Percentiles rank a stretch among this genome's conserved stretches.
These are phyloP conservation scores for Apiotrichum montevideense DNA, from an alignment of 1,284 basidiomycete species.

Conservation along the genomic window DNA sequence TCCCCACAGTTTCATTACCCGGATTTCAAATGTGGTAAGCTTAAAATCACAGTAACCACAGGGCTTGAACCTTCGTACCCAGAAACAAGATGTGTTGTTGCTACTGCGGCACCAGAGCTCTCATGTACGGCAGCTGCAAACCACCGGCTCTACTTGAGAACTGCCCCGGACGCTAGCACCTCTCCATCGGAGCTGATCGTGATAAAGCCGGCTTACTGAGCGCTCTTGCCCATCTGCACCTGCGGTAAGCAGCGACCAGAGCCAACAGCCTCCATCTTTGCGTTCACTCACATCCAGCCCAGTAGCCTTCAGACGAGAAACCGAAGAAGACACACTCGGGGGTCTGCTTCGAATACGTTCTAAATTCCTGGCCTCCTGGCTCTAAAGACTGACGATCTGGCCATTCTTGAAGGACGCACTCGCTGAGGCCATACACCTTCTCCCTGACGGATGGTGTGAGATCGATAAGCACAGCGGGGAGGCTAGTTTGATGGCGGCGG, in stretches of 20 bases:
- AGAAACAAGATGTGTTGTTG: too few species aligned
- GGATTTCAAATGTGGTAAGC: too few species aligned
- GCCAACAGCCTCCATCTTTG: too few species aligned
- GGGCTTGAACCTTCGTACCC: too few species aligned
- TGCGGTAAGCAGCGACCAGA: conserved; percentile 9
- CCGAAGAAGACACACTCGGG: conserved; percentile 52
- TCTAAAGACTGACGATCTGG: conserved; percentile 60
- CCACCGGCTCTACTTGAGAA: not conserved
- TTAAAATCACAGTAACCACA: too few species aligned
- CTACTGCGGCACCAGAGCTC: too few species aligned
- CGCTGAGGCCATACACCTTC: conserved; percentile 63
- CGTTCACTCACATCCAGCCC: conserved; percentile 48
- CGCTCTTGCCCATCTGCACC: conserved; percentile 47
- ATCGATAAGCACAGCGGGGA: conserved; percentile 53
- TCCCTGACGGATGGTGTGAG: conserved; percentile 64
- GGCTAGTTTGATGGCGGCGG: conserved; percentile 45
- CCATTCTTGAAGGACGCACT: conserved; percentile 72
- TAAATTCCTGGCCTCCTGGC: conserved; percentile 52
- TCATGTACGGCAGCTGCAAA: too few species aligned
- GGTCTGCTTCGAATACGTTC: conserved; percentile 55
- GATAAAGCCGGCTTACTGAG: conserved; percentile 24
- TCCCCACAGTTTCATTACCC: too few species aligned
- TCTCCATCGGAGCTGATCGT: conserved; percentile 18
- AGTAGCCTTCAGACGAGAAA: conserved; percentile 55
- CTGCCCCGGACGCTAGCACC: conserved; percentile 5